Evolutionary conservation across 2,329 filamentous ascomycete species (phyloP).

Genomic region (Cadophora luteo-olivacea): DNA sequence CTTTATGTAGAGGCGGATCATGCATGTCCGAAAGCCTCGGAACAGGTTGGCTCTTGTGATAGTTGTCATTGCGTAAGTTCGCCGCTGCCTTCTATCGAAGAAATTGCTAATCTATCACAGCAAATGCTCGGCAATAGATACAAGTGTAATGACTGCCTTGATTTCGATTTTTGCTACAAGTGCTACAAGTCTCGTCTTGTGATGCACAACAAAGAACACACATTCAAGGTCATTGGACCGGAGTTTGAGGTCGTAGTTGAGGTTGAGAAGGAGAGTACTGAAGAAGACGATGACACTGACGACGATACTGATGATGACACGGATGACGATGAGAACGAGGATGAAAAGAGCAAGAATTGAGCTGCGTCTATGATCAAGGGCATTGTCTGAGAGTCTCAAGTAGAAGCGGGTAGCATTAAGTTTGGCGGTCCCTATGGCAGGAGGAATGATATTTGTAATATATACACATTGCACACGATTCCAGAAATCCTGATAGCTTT

Average conservation of each 20-base stretch:
- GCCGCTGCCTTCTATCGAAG: too few relatives aligned
- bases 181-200: conserved; percentile 69
- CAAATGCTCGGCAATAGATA: conserved; percentile 85
- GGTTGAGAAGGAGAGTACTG: conserved; percentile 1
- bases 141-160: conserved; percentile 89
- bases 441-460: too few relatives aligned
- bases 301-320: conserved; percentile 16
- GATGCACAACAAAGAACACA: conserved; percentile 10
- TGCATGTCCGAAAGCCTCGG: background rate
- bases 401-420: too few relatives aligned
- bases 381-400: too few relatives aligned
- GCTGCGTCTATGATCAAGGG: too few relatives aligned
- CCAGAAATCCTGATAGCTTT: too few relatives aligned
- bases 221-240: conserved; percentile 7
- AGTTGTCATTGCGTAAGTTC: conserved; percentile 15
- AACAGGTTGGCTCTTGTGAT: conserved; percentile 5
- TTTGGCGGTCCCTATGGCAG: too few relatives aligned
- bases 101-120: conserved; percentile 11
- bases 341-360: background rate
- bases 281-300: conserved; percentile 72
- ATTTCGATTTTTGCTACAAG: conserved; percentile 91
- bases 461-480: too few relatives aligned
- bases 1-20: background rate
- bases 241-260: background rate
- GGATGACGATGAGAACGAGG: conserved; percentile 15